Conservation (phyloP, 2,329 filamentous ascomycete genomes). For the Acarospora socialis region DNA sequence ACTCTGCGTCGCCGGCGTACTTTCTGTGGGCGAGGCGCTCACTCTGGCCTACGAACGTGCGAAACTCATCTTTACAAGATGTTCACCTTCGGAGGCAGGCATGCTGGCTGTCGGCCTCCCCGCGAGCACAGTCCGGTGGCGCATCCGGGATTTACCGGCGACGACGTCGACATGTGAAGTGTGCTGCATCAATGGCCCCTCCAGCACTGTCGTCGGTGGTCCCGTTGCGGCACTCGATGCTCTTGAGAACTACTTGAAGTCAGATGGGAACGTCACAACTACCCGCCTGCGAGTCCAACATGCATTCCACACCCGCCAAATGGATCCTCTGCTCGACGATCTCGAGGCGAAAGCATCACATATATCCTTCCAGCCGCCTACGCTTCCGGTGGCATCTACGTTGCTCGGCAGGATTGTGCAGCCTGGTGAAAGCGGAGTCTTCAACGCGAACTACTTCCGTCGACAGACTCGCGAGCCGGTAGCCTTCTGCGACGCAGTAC, state of each 20-base stretch:
- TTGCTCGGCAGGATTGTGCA: conserved; percentile 1
- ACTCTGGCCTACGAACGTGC: conserved; percentile 3
- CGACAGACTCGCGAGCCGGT: conserved; percentile 7
- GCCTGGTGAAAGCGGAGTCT: neutral
- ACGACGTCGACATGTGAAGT: conserved; percentile 1
- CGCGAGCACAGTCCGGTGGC: neutral
- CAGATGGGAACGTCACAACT: neutral
- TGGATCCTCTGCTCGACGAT: conserved; percentile 2
- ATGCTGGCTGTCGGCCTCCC: conserved; percentile 1
- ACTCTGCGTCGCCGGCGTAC: conserved; percentile 4
- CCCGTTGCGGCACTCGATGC: neutral
- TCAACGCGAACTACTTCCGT: conserved; percentile 6
- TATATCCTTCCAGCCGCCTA: conserved; percentile 1
- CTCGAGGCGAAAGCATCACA: neutral
- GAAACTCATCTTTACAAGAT: conserved; percentile 1
- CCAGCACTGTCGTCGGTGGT: conserved; percentile 3
- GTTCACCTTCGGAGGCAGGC: neutral
- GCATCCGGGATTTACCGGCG: neutral
- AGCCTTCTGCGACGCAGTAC: conserved; percentile 3
- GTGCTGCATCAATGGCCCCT: conserved; percentile 2
- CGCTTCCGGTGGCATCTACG: conserved; percentile 1
- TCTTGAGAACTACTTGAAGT: neutral
- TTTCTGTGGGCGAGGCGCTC: conserved; percentile 3
- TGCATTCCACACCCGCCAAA: conserved; percentile 4
- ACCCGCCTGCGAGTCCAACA: neutral